Base-by-base conservation (phyloP, 2,329 filamentous ascomycete genomes). In the Ceratocystis alfenasii region DNA sequence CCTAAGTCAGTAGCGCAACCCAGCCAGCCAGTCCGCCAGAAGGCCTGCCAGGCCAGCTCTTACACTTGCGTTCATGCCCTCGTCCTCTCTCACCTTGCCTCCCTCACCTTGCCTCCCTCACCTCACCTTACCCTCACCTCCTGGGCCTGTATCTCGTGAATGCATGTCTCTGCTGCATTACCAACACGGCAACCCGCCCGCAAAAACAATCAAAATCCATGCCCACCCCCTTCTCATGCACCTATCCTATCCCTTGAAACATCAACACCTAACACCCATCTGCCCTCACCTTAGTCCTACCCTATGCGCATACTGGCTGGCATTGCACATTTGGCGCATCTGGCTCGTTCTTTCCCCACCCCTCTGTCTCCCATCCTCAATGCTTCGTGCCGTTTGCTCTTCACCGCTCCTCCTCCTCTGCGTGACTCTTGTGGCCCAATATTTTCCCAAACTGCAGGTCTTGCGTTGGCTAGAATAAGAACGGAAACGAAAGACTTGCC, bases 361-460 rank as follows among this genome's bases (percentile, higher is more conserved):
- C 48, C 48, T 22, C 48, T 53, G 8, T 22, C 22, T 17, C 53
- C 53, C 28, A 28, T 57, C 53, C 28, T n/a, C 55, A 30, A 59
- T 36, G 55, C 55, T 17, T 59, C 28, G 55, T 59, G 55, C 55
- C 55, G 55, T 33, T 12, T 7, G 25, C 1, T 22, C 28, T 20
- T 59, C 55, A 59, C 55, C 55, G 55, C 55, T n/a, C 15, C 28
- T n/a, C 8, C 22, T 57, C 28, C 10, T 57, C 25, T 33, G 12
- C 36, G 36, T 57, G n/a, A 50, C n/a, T 36, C 28, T 59, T 25
- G 8, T 59, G 17, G 36, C 55, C 55, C 25, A 59, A 59, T 12
- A 41, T 15, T 59, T 8, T 36, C 55, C 48, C 55, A 28, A 59
- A 33, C 30, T 59, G 55, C 55, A 59, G 17, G 55, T 59, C 55